Base-by-base conservation (phyloP, 345 rosid genomes). In the rapeseed (Brassica napus) region DNA sequence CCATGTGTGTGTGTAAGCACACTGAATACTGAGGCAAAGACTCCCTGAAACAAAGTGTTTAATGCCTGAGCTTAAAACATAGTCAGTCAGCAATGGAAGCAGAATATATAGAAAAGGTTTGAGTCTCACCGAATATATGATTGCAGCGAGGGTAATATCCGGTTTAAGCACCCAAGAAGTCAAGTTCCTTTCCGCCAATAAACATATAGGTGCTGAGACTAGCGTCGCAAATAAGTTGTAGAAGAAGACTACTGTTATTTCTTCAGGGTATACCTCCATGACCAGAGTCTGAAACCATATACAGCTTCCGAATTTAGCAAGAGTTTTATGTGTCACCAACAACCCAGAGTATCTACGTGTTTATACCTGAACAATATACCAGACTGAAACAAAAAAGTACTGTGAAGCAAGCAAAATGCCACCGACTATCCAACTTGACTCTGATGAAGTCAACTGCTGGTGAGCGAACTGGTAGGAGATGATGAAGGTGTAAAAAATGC, bases 351-450 rank as follows among this genome's bases (percentile, higher is more conserved):
- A 28, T 26, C 24, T 60, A 23, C 10, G n/a, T 24, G 7, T 59
- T 4, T 59, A 24, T 74, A 81, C 83, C 83, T 76, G 83, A 65
- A 81, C 44, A 66, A 81, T 81, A 47, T 66, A 76, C 73, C 77
- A 76, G 12, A 59, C 64, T 66, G 83, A 76, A 10, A 18, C 0
- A n/a, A 76, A 72, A 0, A 81, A 42, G 66, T 58, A 31, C 57
- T 81, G 69, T 15, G 58, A 3, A 71, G 47, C 14, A 3, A 81
- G 76, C 64, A 81, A 71, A 59, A 81, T 32, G 3, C 83, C 83
- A 57, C 83, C 81, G 1, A 76, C 35, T 11, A 71, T 71, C 83
- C 83, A 81, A n/a, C 72, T 71, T n/a, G 77, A 71, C 5, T 81
- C 77, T 0, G 26, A 75, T 0, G 16, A 69, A 28, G 54, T 63